Base-by-base conservation (phyloP, 75 land plant species). In the Pinus albicaulis region DNA sequence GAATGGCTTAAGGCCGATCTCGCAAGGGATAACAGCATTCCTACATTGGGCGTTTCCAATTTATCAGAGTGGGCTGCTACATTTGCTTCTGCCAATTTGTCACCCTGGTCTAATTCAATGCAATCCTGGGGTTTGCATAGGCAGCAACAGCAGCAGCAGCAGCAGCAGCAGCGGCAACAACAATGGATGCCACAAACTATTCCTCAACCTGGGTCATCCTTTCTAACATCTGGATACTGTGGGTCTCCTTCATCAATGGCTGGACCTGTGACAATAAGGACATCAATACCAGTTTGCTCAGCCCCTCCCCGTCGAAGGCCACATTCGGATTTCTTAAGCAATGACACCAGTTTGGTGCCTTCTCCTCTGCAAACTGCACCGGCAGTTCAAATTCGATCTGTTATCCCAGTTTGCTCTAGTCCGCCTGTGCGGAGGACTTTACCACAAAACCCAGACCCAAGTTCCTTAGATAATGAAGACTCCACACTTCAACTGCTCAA, bases 381-480 rank as follows among this genome's bases (percentile, higher is more conserved):
- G 15, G 80, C 87, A 44, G 90, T 88, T 38, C 77, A 76, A 72
- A 82, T 88, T 24, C 83, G 90, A 25, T 77, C 86, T 55, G 84
- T 78, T 56, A 78, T 85, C 26, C 90, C 90, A 55, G 90, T 88
- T 13, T 88, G 84, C 66, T 74, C 90, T 28, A 85, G 87, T 36
- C 87, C 90, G 28, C 86, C 89, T 22, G 56, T 58, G 25, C 16
- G 53, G 25, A 72, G 57, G 57, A 52, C 17, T 72, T 72, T 53
- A 55, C 34, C 74, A 24, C 57, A 72, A 72, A 17, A 24, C 26
- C 57, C 57, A 53, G 25, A 55, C 22, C 41, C 53, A 55, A 25
- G 23, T 26, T 72, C 74, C 16, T 14, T 24, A 26, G 57, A 55
- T 25, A 55, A 72, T 41, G 74, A 72, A 55, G 57, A 72, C 20